A percentile compares a stretch with the other conserved stretches of the same genome.
These are phyloP conservation scores for Purshia tridentata DNA, from an alignment of 306 rosid genomes.

Conservation along the genomic window DNA sequence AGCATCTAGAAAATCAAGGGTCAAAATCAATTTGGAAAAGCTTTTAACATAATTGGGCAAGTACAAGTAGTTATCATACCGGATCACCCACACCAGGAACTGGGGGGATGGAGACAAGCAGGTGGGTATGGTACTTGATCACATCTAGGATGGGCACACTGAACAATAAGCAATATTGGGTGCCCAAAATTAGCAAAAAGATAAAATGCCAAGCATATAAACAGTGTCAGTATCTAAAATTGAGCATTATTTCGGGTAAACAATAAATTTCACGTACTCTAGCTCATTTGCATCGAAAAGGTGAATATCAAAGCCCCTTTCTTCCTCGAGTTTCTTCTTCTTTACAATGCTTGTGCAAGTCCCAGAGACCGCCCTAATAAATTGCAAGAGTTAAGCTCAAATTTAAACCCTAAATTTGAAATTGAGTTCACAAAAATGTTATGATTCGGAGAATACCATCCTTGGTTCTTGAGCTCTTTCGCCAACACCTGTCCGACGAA, in stretches of 20 bases:
- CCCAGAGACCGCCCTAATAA: constrained; percentile 62
- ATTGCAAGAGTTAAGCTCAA: background rate
- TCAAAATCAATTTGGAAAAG: constrained; percentile 1
- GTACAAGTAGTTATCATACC: constrained; percentile 35
- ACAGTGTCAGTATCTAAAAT: background rate
- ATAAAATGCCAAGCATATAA: background rate
- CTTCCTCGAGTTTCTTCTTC: constrained; percentile 62
- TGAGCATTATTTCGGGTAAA: background rate
- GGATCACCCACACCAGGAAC: constrained; percentile 59
- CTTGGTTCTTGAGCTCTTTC: constrained; percentile 54
- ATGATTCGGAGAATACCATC: constrained; percentile 49
- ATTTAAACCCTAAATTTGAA: background rate
- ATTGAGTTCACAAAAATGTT: background rate
- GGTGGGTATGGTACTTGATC: constrained; percentile 66
- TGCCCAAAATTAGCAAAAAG: constrained; percentile 9
- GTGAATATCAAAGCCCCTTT: constrained; percentile 60
- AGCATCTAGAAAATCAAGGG: constrained; percentile 50
- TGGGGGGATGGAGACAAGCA: constrained; percentile 78
- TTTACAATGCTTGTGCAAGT: constrained; percentile 59
- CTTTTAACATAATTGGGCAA: background rate
- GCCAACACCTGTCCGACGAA: constrained; percentile 67
- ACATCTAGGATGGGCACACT: constrained; percentile 43
- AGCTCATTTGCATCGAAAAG: constrained; percentile 69
- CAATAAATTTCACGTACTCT: constrained; percentile 42
- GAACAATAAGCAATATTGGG: constrained; percentile 30